phyloP scores from a whole-genome alignment of 768 basidiomycete species.

The Mycena kentingensis region DNA sequence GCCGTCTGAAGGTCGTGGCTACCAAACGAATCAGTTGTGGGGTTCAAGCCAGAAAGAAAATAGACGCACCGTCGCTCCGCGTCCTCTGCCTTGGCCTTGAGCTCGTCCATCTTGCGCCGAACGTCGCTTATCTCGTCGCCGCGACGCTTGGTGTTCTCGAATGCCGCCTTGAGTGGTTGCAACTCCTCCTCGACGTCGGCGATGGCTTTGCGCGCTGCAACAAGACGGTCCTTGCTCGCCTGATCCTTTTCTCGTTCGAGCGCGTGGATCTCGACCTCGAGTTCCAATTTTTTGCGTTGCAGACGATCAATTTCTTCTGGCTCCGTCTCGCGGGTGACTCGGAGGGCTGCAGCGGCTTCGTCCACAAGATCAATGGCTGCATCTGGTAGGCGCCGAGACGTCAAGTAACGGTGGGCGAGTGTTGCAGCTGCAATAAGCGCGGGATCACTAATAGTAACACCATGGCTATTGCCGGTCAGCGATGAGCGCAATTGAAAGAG shows the following conservation, averaged over 20 bases:
- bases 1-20: slow-evolving; percentile 75
- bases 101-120: slow-evolving; percentile 83
- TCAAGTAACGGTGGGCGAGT: slow-evolving; percentile 91
- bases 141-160: slow-evolving; percentile 82
- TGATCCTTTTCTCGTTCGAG: slow-evolving; percentile 89
- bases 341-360: slow-evolving; percentile 87
- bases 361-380: slow-evolving; percentile 91
- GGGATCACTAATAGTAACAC: slow-evolving; percentile 85
- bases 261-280: slow-evolving; percentile 95
- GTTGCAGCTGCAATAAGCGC: slow-evolving; percentile 88
- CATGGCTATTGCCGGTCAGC: slow-evolving; percentile 48
- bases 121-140: slow-evolving; percentile 79
- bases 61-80: slow-evolving; percentile 77
- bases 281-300: slow-evolving; percentile 83
- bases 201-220: slow-evolving; percentile 71
- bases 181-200: slow-evolving; percentile 85
- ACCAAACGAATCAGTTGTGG: slow-evolving; percentile 19
- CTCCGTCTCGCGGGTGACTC: slow-evolving; percentile 91
- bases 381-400: slow-evolving; percentile 76
- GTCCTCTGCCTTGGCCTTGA: slow-evolving; percentile 89
- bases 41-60: neutral
- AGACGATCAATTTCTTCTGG: slow-evolving; percentile 93
- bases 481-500: neutral
- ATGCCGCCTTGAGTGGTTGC: slow-evolving; percentile 77
- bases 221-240: slow-evolving; percentile 83